Conservation (phyloP, 192 early-diverging fungal genomes). For the Geranomyces variabilis region DNA sequence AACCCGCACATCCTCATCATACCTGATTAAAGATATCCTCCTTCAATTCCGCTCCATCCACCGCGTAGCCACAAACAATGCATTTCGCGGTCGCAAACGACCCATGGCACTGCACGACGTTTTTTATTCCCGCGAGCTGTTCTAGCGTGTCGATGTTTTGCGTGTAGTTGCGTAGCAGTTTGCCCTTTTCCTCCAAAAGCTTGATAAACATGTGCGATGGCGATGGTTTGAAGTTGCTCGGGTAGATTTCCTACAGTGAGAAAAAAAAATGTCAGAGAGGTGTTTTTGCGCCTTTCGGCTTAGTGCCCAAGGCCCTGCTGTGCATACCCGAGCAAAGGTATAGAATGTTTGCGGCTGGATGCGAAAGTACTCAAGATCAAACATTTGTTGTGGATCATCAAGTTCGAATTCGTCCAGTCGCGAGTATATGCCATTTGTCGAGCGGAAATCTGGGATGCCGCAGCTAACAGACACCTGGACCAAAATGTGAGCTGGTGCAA, state of each 20-base stretch:
- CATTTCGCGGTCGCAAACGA: conserved; percentile 96
- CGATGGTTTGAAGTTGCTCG: conserved; percentile 84
- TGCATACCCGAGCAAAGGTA: conserved; percentile 72
- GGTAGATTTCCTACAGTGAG: conserved; percentile 71
- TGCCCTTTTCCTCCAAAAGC: conserved; percentile 79
- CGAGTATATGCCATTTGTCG: conserved; percentile 89
- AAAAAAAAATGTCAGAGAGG: neutral
- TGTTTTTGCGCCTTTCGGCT: neutral
- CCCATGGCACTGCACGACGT: conserved; percentile 89
- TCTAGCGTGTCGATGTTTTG: conserved; percentile 98
- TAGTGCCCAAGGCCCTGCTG: conserved; percentile 11
- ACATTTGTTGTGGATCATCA: conserved; percentile 85
- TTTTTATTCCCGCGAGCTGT: conserved; percentile 78
- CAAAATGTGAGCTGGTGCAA: neutral
- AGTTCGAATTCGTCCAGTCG: conserved; percentile 81
- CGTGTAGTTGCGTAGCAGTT: conserved; percentile 92
- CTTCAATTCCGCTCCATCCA: conserved; percentile 79
- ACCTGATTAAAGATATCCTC: conserved; percentile 70
- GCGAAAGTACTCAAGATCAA: conserved; percentile 91
- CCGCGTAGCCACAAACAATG: conserved; percentile 77
- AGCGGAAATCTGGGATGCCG: conserved; percentile 97
- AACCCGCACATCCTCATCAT: neutral
- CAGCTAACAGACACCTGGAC: conserved; percentile 81
- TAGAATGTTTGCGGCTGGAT: conserved; percentile 90
- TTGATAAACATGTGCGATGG: conserved; percentile 88